These are phyloP conservation scores for Uncinocarpus reesii DNA, from an alignment of 2,329 filamentous ascomycete genomes.

Conservation along the genomic window DNA sequence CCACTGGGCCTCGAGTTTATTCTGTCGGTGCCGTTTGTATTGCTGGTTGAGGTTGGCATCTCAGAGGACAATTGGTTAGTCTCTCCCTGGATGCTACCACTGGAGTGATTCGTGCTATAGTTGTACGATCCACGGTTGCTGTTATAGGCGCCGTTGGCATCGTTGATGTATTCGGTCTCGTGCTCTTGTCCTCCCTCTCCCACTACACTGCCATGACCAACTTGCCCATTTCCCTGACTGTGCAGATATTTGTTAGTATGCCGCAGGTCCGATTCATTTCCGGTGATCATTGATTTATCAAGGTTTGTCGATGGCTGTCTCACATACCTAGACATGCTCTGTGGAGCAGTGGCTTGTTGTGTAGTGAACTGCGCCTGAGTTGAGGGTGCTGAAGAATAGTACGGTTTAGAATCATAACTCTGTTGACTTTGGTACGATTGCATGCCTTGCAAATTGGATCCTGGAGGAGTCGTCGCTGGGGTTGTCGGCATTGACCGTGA, in stretches of 20 bases:
- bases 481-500: slow-evolving; percentile 79
- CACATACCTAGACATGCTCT: slow-evolving; percentile 60
- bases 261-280: slow-evolving; percentile 52
- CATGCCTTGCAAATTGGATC: slow-evolving; percentile 64
- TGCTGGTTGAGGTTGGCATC: slow-evolving; percentile 68
- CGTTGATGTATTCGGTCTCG: slow-evolving; percentile 69
- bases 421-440: slow-evolving; percentile 61
- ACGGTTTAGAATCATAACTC: slow-evolving; percentile 69
- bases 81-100: slow-evolving; percentile 58
- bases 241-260: slow-evolving; percentile 58
- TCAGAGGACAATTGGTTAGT: slow-evolving; percentile 69
- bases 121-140: slow-evolving; percentile 63
- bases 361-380: slow-evolving; percentile 59
- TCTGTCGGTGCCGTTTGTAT: slow-evolving; percentile 70
- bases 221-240: slow-evolving; percentile 45
- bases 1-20: slow-evolving; percentile 70
- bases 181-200: slow-evolving; percentile 61
- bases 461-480: slow-evolving; percentile 83
- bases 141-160: slow-evolving; percentile 61
- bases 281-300: slow-evolving; percentile 24
- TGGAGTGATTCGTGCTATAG: slow-evolving; percentile 58
- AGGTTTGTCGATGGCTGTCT: slow-evolving; percentile 49
- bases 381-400: slow-evolving; percentile 62
- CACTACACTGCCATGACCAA: slow-evolving; percentile 46
- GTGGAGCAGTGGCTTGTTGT: slow-evolving; percentile 49